Base-by-base conservation (phyloP, 345 rosid species). In the Cardamine chenopodiifolia region DNA sequence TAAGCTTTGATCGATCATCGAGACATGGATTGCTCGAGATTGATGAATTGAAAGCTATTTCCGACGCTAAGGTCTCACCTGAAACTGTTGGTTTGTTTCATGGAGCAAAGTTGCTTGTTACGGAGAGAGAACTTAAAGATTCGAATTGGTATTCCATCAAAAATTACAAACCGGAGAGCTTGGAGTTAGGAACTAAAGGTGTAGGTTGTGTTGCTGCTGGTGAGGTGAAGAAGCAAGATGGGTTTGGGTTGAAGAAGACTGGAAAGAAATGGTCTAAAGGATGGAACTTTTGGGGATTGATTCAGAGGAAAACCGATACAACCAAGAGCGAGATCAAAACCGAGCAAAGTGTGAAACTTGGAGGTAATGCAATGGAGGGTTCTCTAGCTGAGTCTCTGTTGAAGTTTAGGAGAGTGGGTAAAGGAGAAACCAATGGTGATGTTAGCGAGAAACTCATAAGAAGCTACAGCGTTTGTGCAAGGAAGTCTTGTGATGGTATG, bases 201-300 rank as follows among this genome's bases (percentile, higher is more conserved):
- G 87, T 77, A 68, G 78, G 63, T 68, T 71, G 76, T 31, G 87
- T 79, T 74, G 76, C 73, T 82, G 82, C 70, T 81, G 82, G 78
- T 68, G 79, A 79, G 32, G 85, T 78, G 79, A 87, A 83, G 80
- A 86, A 83, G 73, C 78, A 62, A 18, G 87, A 78, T 17, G 81
- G 73, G 13, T 86, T 82, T 59, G 82, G 78, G 75, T 50, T 73
- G 48, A 78, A 78, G 69, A 66, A 72, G 70, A 11, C 3, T 50
- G 77, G 63, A 0, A 78, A 66, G 59, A 78, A 57, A 66, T 78
- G 81, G 75, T 3, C 66, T 39, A 55, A 85, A 62, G 63, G 83
- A 55, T 89, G 87, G 93, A 92, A 75, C 40, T 78, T 90, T 37
- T 90, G 92, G 92, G 95, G 96, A 35, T 78, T 92, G 64, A 47